A percentile compares a stretch with the other conserved stretches of the same genome.
Evolutionary conservation across 495 filamentous ascomycete species (phyloP).

Genomic region (Penicillium cosmopolitanum): DNA sequence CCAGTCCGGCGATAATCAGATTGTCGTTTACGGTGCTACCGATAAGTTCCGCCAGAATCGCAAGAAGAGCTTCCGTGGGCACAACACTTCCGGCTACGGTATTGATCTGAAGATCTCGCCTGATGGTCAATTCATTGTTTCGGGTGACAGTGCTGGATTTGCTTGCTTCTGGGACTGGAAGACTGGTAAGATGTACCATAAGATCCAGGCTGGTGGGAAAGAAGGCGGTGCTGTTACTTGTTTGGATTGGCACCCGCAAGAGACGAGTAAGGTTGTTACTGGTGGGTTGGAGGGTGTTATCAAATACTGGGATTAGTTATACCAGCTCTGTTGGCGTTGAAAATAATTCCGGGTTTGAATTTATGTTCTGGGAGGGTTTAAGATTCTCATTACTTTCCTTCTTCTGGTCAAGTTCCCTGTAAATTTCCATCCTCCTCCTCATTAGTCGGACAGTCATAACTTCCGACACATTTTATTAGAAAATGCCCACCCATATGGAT

Average conservation of each 20-base stretch:
- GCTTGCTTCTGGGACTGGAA: slow-evolving; percentile 99
- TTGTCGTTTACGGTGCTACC: slow-evolving; percentile 88
- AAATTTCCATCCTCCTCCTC: too few species aligned
- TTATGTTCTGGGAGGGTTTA: neutral
- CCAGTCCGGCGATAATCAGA: slow-evolving; percentile 92
- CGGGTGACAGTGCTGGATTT: slow-evolving; percentile 83
- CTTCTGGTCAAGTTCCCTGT: neutral
- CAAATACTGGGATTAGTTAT: slow-evolving; percentile 89
- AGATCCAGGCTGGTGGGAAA: slow-evolving; percentile 74
- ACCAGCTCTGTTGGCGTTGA: slow-evolving; percentile 13
- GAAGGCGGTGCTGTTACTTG: slow-evolving; percentile 72
- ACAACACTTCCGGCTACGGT: slow-evolving; percentile 93
- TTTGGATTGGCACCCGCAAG: slow-evolving; percentile 91
- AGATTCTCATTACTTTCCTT: too few species aligned
- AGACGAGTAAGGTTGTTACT: slow-evolving; percentile 90
- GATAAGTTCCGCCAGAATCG: slow-evolving; percentile 97
- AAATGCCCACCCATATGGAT: too few species aligned
- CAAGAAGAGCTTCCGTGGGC: slow-evolving; percentile 94
- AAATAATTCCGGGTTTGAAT: slow-evolving; percentile 1
- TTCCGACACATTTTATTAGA: too few species aligned
- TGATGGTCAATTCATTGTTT: slow-evolving; percentile 85
- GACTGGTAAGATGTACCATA: slow-evolving; percentile 97
- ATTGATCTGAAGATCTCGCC: slow-evolving; percentile 88
- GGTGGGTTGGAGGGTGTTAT: slow-evolving; percentile 87
- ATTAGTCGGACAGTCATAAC: too few species aligned